A percentile compares a stretch with the other conserved stretches of the same genome.
These are phyloP conservation scores for Clonostachys byssicola DNA, from an alignment of 2,329 filamentous ascomycete genomes.

Conservation along the genomic window DNA sequence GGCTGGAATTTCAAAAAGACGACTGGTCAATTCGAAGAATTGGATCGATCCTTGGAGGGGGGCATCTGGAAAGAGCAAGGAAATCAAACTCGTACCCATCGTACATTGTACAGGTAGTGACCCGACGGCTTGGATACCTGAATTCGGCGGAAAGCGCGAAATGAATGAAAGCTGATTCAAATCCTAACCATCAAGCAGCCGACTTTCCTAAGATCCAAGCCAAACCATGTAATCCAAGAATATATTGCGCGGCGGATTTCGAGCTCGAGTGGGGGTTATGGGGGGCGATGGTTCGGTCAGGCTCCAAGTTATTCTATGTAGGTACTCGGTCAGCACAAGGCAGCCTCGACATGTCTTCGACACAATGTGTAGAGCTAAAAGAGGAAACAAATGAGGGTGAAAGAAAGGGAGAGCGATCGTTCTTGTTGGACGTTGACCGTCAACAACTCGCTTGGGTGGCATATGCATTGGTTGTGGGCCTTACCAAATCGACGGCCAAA, in stretches of 20 bases:
- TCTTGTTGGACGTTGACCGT: no score
- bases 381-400: no score
- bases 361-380: no score
- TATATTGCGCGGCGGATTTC: not conserved
- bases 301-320: constrained; percentile 15
- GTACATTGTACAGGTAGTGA: constrained; percentile 23
- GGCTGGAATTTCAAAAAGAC: no score
- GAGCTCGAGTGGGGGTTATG: constrained; percentile 4
- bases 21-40: no score
- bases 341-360: constrained; percentile 5
- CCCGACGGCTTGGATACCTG: not conserved
- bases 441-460: no score
- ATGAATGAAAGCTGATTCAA: not conserved
- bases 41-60: no score
- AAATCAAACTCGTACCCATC: constrained; percentile 32
- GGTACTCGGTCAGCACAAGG: constrained; percentile 13
- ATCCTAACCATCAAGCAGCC: not conserved
- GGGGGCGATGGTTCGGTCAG: constrained; percentile 12
- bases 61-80: not conserved
- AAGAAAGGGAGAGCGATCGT: no score
- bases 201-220: not conserved
- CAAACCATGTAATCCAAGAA: no score
- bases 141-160: not conserved
- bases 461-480: no score
- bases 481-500: no score